Conservation (phyloP, 768 basidiomycete genomes). For the Amanita exitialis region DNA sequence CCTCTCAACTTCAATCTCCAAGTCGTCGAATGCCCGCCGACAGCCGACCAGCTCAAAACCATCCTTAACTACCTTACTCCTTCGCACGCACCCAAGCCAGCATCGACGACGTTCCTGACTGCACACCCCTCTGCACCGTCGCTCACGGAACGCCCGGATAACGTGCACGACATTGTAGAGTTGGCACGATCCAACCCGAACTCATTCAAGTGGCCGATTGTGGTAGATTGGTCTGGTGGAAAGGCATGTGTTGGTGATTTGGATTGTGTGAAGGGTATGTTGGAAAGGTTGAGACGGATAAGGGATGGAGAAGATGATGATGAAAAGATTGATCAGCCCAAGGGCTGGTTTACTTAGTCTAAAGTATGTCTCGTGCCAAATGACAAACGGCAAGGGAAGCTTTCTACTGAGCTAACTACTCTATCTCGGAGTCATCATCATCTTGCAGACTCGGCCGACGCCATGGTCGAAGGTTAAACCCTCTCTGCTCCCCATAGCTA, state of each 20-base stretch:
- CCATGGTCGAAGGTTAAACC: background rate
- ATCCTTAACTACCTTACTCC: conserved; percentile 48
- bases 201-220: conserved; percentile 69
- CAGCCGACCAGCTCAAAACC: conserved; percentile 53
- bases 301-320: conserved; percentile 56
- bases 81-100: conserved; percentile 20
- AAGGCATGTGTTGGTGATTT: conserved; percentile 55
- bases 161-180: conserved; percentile 32
- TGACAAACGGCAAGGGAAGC: too few relatives aligned
- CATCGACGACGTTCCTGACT: conserved; percentile 43
- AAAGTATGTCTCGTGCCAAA: too few relatives aligned
- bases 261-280: conserved; percentile 55
- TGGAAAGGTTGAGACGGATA: conserved; percentile 55
- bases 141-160: conserved; percentile 27
- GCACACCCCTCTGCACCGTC: conserved; percentile 44
- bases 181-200: conserved; percentile 47
- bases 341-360: conserved; percentile 49
- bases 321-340: conserved; percentile 30
- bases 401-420: too few relatives aligned
- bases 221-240: conserved; percentile 69
- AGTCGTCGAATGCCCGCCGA: conserved; percentile 60
- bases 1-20: conserved; percentile 66
- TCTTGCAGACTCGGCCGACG: too few relatives aligned
- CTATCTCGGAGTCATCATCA: too few relatives aligned
- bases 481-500: background rate